phyloP scores from a whole-genome alignment of 306 rosid species.

The Quercus bicolor region DNA sequence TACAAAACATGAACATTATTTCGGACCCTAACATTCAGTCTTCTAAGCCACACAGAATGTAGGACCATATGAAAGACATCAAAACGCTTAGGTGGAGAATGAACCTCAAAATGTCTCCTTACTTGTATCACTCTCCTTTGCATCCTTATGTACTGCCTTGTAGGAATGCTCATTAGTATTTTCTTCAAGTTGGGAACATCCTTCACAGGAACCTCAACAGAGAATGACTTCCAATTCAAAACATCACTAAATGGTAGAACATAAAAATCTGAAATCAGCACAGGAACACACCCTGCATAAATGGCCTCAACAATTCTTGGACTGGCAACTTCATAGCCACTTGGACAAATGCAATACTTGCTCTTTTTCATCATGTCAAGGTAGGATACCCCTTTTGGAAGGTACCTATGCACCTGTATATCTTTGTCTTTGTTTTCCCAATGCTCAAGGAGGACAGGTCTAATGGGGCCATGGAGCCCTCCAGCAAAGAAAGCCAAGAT shows the following conservation, averaged over 20 bases:
- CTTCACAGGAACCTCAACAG: slow-evolving; percentile 53
- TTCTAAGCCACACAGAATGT: slow-evolving; percentile 90
- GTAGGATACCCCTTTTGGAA: slow-evolving; percentile 68
- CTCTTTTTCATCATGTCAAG: slow-evolving; percentile 69
- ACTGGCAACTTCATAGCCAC: slow-evolving; percentile 92
- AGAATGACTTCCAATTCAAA: slow-evolving; percentile 75
- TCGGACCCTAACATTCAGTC: slow-evolving; percentile 55
- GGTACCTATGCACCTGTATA: slow-evolving; percentile 57
- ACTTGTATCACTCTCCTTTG: slow-evolving; percentile 60
- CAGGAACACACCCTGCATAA: slow-evolving; percentile 83
- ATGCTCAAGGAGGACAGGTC: slow-evolving; percentile 58
- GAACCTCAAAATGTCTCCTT: slow-evolving; percentile 71
- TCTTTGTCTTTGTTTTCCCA: slow-evolving; percentile 84
- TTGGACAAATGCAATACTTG: slow-evolving; percentile 81
- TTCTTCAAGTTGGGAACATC: slow-evolving; percentile 75
- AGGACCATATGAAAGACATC: slow-evolving; percentile 93
- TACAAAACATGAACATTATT: slow-evolving; percentile 13
- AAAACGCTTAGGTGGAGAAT: slow-evolving; percentile 64
- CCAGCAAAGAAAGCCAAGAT: slow-evolving; percentile 79
- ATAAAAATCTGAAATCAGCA: slow-evolving; percentile 78
- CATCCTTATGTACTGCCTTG: slow-evolving; percentile 65
- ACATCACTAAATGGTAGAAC: slow-evolving; percentile 81
- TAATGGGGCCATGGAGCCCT: slow-evolving; percentile 77
- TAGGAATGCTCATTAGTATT: slow-evolving; percentile 46
- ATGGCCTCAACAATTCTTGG: slow-evolving; percentile 90